Base-by-base conservation (phyloP, 2,329 filamentous ascomycete species). In the Pseudopyricularia cyperi region DNA sequence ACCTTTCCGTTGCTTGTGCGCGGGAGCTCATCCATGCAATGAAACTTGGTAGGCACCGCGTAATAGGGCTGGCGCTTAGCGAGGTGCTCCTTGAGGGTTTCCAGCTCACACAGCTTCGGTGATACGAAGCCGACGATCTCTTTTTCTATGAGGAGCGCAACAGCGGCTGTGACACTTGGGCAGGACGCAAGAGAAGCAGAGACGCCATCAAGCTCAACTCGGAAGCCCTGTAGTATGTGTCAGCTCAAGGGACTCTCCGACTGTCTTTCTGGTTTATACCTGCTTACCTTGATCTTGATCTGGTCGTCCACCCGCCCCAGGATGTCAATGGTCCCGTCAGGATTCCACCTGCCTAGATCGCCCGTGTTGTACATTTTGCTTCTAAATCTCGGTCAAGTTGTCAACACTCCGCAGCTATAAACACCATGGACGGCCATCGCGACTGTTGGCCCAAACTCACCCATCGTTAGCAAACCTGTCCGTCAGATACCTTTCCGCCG, bases 221-320 rank as follows among this genome's bases (percentile, higher is more conserved):
- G 74, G 60, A 81, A 80, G 7, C 78, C 77, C 39, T 44, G 24
- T 12, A 22, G 17, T 19, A 5, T 30, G 28, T 30, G 28, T 30
- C 28, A 30, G 28, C 28, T 30, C 9, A 9, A 30, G 28, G 4
- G 28, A 9, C 28, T 44, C 17, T 24, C 11, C 6, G 15, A 14
- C 33, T 44, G 3, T 44, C 24, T 12, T 7, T 4, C 24, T 15
- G 22, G 24, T 2, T 19, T 11, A 22, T 17, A 42, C 12, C 19
- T 44, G 14, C 19, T 44, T 19, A 44, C 39, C 70, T 79, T 78
- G 59, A 82, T 71, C 62, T 82, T 82, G 54, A 82, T 74, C 59
- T 82, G 79, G 54, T 81, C 77, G 57, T 82, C 79, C n/a, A 68
- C 68, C 34, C 78, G 71, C 3, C 79, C 77, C 33, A 79, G 69